A percentile compares a stretch with the other conserved stretches of the same genome.
These are phyloP conservation scores for Flammula alnicola DNA, from an alignment of 1,284 basidiomycete genomes.

Conservation along the genomic window DNA sequence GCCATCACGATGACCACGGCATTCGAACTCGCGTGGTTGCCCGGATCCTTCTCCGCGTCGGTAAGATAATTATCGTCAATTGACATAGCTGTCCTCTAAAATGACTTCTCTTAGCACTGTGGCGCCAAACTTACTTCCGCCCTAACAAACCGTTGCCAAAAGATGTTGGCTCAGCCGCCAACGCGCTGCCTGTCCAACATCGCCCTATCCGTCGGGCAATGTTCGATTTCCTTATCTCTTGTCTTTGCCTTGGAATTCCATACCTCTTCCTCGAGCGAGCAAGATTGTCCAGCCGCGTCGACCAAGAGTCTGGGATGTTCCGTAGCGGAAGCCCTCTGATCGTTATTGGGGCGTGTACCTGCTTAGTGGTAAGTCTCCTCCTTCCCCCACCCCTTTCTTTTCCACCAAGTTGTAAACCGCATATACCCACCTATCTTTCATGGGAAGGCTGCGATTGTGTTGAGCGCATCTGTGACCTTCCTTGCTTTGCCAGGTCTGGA, in stretches of 20 bases:
- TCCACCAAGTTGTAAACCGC: conserved; percentile 7
- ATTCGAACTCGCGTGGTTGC: conserved; percentile 72
- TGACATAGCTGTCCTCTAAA: not conserved
- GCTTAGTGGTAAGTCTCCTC: conserved; percentile 62
- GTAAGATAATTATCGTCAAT: conserved; percentile 43
- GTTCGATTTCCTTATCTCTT: conserved; percentile 60
- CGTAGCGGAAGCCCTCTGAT: conserved; percentile 63
- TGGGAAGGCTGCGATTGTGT: conserved; percentile 79
- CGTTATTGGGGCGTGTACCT: conserved; percentile 65
- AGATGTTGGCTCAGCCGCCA: conserved; percentile 41
- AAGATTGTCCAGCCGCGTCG: conserved; percentile 44
- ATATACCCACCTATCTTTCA: conserved; percentile 3
- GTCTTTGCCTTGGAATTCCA: conserved; percentile 73
- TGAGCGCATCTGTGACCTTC: conserved; percentile 79
- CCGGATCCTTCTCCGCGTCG: conserved; percentile 67
- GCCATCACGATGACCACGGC: conserved; percentile 45
- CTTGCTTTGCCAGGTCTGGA: conserved; percentile 74
- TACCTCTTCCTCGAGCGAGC: conserved; percentile 67
- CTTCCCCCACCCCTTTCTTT: conserved; percentile 13
- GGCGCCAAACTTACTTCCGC: conserved; percentile 73
- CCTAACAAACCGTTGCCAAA: conserved; percentile 63
- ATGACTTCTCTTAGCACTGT: conserved; percentile 50
- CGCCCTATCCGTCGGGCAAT: conserved; percentile 52
- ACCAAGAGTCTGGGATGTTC: conserved; percentile 58
- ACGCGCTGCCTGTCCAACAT: conserved; percentile 33